These are phyloP conservation scores for Ziziphus jujuba DNA, from an alignment of 306 rosid genomes.

Conservation along the genomic window DNA sequence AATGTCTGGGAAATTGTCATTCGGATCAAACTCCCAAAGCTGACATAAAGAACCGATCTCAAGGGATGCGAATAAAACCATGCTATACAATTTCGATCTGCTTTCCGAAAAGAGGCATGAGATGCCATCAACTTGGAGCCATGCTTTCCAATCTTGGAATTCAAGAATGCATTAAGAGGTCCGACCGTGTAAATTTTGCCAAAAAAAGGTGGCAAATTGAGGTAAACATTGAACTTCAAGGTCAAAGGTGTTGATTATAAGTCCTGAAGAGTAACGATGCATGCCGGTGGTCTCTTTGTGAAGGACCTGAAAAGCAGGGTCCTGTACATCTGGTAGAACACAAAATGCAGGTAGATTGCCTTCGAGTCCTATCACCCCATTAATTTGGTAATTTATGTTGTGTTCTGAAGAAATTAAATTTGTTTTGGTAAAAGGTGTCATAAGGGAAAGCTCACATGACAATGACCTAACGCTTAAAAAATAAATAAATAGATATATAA, in stretches of 20 bases:
- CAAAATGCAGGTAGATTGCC: background rate
- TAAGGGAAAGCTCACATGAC: too few relatives aligned
- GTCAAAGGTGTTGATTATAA: slow-evolving; percentile 15
- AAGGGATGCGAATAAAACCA: slow-evolving; percentile 10
- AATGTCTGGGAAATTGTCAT: background rate
- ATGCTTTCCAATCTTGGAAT: background rate
- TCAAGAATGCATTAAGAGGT: slow-evolving; percentile 3
- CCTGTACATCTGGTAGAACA: background rate
- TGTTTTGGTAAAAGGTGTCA: too few relatives aligned
- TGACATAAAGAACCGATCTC: slow-evolving; percentile 14
- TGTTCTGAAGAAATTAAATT: too few relatives aligned
- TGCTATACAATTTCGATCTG: background rate
- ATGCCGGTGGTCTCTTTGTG: background rate
- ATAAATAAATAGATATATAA: too few relatives aligned
- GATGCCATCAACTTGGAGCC: background rate
- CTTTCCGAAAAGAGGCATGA: background rate
- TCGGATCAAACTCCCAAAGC: slow-evolving; percentile 15
- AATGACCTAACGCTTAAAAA: too few relatives aligned
- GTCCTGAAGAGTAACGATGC: background rate
- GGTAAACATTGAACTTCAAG: background rate
- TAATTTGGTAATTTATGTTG: background rate
- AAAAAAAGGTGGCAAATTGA: background rate
- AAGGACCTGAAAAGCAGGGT: background rate
- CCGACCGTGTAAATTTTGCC: slow-evolving; percentile 21
- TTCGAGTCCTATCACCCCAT: background rate